Evolutionary conservation across 768 basidiomycete species (phyloP).

Genomic region (Phylloporus sp.): DNA sequence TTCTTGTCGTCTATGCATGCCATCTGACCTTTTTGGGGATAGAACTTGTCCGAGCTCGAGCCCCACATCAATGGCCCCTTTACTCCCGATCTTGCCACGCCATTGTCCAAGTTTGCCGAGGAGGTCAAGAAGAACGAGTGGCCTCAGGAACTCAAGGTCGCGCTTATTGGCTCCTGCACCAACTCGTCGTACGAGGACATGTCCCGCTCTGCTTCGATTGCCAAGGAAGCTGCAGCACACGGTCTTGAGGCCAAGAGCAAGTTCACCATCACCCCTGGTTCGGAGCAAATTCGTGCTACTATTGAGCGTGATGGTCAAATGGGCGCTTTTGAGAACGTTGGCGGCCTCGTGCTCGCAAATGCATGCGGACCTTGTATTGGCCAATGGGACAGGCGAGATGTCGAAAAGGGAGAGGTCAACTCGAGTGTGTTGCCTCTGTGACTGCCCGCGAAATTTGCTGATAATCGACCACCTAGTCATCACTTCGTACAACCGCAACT

Average conservation of each 20-base stretch:
- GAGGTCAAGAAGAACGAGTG: constrained; percentile 93
- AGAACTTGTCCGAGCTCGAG: constrained; percentile 96
- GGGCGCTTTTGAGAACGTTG: constrained; percentile 76
- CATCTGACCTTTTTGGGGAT: not conserved
- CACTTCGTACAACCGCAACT: constrained; percentile 99
- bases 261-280: constrained; percentile 98
- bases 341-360: constrained; percentile 93
- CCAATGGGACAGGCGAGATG: constrained; percentile 97
- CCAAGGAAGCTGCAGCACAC: constrained; percentile 79
- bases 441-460: not conserved
- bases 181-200: constrained; percentile 99
- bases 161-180: constrained; percentile 98
- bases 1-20: not conserved
- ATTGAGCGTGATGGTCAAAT: constrained; percentile 96
- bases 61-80: constrained; percentile 99
- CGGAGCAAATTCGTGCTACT: constrained; percentile 96
- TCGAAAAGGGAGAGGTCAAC: constrained; percentile 95
- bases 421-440: constrained; percentile 63
- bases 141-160: constrained; percentile 96
- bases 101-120: constrained; percentile 89
- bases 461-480: constrained; percentile 65
- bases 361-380: constrained; percentile 99
- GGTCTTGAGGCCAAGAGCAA: constrained; percentile 86
- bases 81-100: constrained; percentile 99
- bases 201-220: constrained; percentile 95